Evolutionary conservation across 768 basidiomycete species (phyloP).

Genomic region (Sarcomyxa edulis): DNA sequence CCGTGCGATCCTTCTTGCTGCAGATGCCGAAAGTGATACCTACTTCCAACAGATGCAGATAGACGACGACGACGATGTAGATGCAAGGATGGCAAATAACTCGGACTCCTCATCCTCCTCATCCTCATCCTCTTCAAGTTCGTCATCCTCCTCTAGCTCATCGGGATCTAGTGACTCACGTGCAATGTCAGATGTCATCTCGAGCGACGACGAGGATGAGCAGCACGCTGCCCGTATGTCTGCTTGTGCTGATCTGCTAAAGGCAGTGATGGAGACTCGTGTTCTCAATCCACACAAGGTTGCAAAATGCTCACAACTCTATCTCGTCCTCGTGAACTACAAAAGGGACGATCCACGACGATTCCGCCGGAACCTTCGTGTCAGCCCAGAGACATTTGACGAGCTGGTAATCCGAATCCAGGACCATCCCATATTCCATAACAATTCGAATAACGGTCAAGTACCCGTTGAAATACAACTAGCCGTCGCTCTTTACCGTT

Average conservation of each 20-base stretch:
- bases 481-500: conserved; percentile 18
- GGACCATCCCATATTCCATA: conserved; percentile 20
- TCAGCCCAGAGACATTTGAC: conserved; percentile 19
- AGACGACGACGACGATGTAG: no score
- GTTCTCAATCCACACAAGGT: conserved; percentile 11
- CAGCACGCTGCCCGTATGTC: conserved; percentile 1
- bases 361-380: conserved; percentile 20
- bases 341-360: conserved; percentile 12
- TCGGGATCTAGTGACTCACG: no score
- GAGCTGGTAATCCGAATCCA: conserved; percentile 12
- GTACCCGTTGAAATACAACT: conserved; percentile 23
- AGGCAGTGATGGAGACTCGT: conserved; percentile 7
- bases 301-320: conserved; percentile 14
- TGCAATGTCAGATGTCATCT: no score
- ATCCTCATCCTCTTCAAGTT: no score
- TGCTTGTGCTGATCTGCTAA: conserved; percentile 7
- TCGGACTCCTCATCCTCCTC: no score
- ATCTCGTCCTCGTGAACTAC: conserved; percentile 17
- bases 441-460: conserved; percentile 14
- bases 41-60: no score
- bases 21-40: no score
- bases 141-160: no score
- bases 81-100: no score
- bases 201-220: no score
- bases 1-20: no score